Conservation (phyloP, 306 rosid genomes). For the Prunus persica region Prunus_persica_NCBIv2 NC_034015.1:9733501-9734000, state of each 20-base stretch:
- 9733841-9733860: too few relatives aligned
- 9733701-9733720: background rate
- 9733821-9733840: too few relatives aligned
- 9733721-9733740: background rate
- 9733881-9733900: background rate
- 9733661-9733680: background rate
- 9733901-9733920: background rate
- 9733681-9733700: background rate
- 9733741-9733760: too few relatives aligned
- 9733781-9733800: too few relatives aligned
- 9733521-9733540: background rate
- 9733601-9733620: background rate
- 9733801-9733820: too few relatives aligned
- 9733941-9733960: conserved; percentile 80
- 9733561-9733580: background rate
- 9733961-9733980: conserved; percentile 86
- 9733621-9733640: background rate
- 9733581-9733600: background rate
- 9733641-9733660: too few relatives aligned
- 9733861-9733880: background rate
- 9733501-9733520: background rate
- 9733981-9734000: conserved; percentile 63
- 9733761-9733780: too few relatives aligned
- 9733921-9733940: background rate
- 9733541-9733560: background rate